Evolutionary conservation across 768 basidiomycete species (phyloP).

Genomic region (Hemileccinum impolitum): DNA sequence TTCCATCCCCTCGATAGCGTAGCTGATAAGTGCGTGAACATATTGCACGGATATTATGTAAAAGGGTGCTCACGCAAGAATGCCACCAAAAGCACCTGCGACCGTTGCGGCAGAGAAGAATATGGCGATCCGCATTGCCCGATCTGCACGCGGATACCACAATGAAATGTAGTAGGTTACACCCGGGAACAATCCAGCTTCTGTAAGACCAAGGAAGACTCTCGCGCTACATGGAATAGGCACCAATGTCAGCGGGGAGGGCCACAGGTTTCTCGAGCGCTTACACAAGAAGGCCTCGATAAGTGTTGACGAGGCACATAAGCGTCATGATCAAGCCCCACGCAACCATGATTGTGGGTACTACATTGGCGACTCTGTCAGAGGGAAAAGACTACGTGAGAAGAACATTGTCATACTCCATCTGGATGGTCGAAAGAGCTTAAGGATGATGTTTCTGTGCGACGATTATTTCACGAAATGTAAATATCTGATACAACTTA

Average conservation of each 20-base stretch:
- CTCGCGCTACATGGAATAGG: slow-evolving; percentile 28
- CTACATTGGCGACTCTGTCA: slow-evolving; percentile 27
- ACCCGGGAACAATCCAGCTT: slow-evolving; percentile 44
- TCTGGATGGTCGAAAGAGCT: slow-evolving; percentile 33
- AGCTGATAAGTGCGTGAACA: slow-evolving; percentile 25
- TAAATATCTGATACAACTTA: slow-evolving; percentile 14
- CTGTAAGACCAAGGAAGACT: slow-evolving; percentile 45
- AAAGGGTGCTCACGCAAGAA: slow-evolving; percentile 38
- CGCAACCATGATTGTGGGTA: slow-evolving; percentile 36
- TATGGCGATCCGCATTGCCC: slow-evolving; percentile 55
- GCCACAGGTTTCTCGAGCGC: slow-evolving; percentile 1
- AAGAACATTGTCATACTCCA: slow-evolving; percentile 28
- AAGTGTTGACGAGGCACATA: slow-evolving; percentile 37
- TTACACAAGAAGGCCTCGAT: slow-evolving; percentile 30
- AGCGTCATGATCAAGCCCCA: slow-evolving; percentile 40
- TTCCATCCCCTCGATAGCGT: slow-evolving; percentile 30
- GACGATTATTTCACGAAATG: slow-evolving; percentile 2
- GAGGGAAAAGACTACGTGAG: not conserved
- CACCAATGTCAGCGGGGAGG: not conserved
- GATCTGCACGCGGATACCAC: slow-evolving; percentile 60
- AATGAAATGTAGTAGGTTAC: slow-evolving; percentile 47
- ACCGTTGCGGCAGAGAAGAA: slow-evolving; percentile 63
- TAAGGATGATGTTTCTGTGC: slow-evolving; percentile 36
- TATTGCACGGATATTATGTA: not conserved
- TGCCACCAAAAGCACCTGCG: slow-evolving; percentile 49